phyloP scores from a whole-genome alignment of 257 asterid genomes.

The Handroanthus guayacan region DNA sequence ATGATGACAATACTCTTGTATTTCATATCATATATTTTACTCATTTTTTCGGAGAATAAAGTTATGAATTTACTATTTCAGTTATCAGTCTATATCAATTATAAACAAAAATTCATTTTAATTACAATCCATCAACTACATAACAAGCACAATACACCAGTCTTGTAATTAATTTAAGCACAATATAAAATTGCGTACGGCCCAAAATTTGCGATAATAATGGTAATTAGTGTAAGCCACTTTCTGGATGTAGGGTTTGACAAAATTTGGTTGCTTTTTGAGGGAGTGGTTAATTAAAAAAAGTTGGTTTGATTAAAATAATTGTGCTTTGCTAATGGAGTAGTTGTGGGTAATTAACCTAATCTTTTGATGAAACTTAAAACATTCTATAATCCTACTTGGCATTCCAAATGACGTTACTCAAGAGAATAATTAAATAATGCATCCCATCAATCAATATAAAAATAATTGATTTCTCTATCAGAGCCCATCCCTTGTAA shows the following conservation, averaged over 20 bases:
- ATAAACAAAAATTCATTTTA: too few species aligned
- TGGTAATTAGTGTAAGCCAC: background rate
- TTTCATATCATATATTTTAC: too few species aligned
- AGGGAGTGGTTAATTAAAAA: slow-evolving; percentile 41
- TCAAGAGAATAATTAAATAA: background rate
- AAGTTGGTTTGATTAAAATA: slow-evolving; percentile 14
- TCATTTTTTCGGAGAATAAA: too few species aligned
- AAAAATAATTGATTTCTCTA: background rate
- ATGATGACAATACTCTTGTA: too few species aligned
- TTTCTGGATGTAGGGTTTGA: slow-evolving; percentile 40
- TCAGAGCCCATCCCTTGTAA: too few species aligned
- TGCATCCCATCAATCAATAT: slow-evolving; percentile 21
- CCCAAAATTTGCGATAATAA: background rate
- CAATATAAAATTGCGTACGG: too few species aligned
- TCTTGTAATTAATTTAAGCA: too few species aligned
- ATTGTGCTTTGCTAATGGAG: slow-evolving; percentile 25
- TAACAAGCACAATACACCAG: too few species aligned
- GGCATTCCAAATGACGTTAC: slow-evolving; percentile 49
- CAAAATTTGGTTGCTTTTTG: slow-evolving; percentile 30
- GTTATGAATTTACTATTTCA: too few species aligned
- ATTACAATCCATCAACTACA: too few species aligned
- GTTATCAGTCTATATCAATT: too few species aligned
- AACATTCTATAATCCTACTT: slow-evolving; percentile 50
- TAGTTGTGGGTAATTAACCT: slow-evolving; percentile 34
- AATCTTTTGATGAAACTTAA: slow-evolving; percentile 32